Evolutionary conservation across 495 filamentous ascomycete species (phyloP).

Genomic region (Coniosporium apollinis): DNA sequence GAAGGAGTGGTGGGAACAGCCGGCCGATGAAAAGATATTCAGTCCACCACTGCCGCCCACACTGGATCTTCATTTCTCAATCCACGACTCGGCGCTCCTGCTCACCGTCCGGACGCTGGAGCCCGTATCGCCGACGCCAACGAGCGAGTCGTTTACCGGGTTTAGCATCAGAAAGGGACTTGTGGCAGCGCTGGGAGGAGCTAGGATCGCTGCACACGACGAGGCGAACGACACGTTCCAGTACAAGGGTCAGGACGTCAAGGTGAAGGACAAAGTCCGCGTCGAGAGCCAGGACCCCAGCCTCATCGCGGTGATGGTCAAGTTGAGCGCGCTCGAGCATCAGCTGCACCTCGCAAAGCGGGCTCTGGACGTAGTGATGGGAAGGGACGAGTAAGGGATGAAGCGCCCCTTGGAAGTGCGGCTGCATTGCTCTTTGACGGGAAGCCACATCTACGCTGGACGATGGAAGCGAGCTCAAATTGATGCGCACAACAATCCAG

Average conservation of each 20-base stretch:
- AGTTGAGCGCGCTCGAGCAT: constrained; percentile 67
- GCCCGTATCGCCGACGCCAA: constrained; percentile 33
- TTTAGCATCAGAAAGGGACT: constrained; percentile 42
- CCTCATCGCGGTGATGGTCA: constrained; percentile 71
- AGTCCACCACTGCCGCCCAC: constrained; percentile 40
- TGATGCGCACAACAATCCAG: too few relatives aligned
- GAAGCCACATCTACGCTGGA: too few relatives aligned
- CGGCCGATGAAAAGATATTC: constrained; percentile 35
- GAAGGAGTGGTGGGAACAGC: constrained; percentile 41
- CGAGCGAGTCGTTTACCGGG: constrained; percentile 35
- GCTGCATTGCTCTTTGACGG: too few relatives aligned
- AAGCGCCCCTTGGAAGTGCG: constrained; percentile 3
- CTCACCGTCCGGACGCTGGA: constrained; percentile 69
- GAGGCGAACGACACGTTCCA: constrained; percentile 59
- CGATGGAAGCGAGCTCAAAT: too few relatives aligned
- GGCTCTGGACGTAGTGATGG: constrained; percentile 71
- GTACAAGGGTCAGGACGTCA: constrained; percentile 50
- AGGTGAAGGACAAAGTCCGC: constrained; percentile 73
- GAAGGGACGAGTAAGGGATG: constrained; percentile 29
- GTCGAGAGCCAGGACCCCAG: constrained; percentile 88
- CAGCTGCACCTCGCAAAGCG: constrained; percentile 47
- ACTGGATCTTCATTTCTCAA: constrained; percentile 57
- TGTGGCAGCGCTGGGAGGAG: constrained; percentile 37
- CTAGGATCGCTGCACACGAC: constrained; percentile 37
- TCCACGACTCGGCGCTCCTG: constrained; percentile 62